Conservation (phyloP, 495 filamentous ascomycete genomes). For the Friedmanniomyces simplex region DNA sequence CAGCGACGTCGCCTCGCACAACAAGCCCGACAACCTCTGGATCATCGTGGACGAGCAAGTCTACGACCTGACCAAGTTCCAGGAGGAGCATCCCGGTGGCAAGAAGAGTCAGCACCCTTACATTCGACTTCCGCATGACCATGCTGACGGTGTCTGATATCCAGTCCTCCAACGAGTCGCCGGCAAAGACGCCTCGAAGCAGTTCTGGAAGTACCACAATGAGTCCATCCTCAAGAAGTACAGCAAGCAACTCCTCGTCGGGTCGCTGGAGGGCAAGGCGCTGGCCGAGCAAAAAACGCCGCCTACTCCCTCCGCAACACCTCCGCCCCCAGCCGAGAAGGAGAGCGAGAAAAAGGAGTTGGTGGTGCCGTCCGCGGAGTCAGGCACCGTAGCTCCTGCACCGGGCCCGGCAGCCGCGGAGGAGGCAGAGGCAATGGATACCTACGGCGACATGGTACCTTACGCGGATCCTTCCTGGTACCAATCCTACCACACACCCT, state of each 20-base stretch:
- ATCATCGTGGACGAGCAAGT: slow-evolving; percentile 92
- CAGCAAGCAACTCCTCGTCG: slow-evolving; percentile 74
- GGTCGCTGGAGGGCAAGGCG: slow-evolving; percentile 74
- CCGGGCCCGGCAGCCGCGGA: slow-evolving; percentile 41
- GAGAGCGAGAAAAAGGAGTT: slow-evolving; percentile 38
- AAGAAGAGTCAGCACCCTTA: slow-evolving; percentile 64
- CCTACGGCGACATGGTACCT: slow-evolving; percentile 76
- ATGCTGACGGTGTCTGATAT: neutral
- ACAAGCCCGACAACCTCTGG: slow-evolving; percentile 74
- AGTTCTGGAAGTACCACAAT: slow-evolving; percentile 99
- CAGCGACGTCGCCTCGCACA: slow-evolving; percentile 81
- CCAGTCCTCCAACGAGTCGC: slow-evolving; percentile 78
- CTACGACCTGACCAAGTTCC: slow-evolving; percentile 90
- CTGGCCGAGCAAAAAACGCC: slow-evolving; percentile 43
- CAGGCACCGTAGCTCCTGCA: slow-evolving; percentile 35
- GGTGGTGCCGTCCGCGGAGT: slow-evolving; percentile 36
- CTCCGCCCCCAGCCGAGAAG: slow-evolving; percentile 33
- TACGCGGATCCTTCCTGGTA: slow-evolving; percentile 94
- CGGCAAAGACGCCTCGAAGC: slow-evolving; percentile 93
- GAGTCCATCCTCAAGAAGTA: slow-evolving; percentile 96
- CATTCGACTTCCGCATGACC: too few relatives aligned
- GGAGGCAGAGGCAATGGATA: slow-evolving; percentile 62
- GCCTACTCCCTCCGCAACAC: slow-evolving; percentile 41
- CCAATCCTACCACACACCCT: slow-evolving; percentile 90
- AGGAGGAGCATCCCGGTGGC: slow-evolving; percentile 86